Evolutionary conservation across 805 yeast genomes (phyloP).

Genomic region (Yarrowia sp.): DNA sequence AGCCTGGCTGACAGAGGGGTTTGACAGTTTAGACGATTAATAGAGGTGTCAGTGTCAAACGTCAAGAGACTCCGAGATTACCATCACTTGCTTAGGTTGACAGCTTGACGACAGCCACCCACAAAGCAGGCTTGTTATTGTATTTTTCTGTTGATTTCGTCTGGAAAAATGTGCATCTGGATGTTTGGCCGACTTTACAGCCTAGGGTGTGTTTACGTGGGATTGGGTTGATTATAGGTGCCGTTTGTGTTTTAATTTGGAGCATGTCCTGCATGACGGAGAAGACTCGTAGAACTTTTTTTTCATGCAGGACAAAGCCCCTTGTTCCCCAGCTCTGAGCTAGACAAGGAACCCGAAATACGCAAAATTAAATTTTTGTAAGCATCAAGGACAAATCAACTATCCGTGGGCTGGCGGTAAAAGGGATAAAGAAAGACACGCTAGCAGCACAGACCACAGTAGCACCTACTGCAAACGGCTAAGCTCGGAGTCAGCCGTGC

Average conservation of each 20-base stretch:
- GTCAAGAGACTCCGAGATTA: conserved; percentile 10
- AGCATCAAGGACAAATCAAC: neutral
- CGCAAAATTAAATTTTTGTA: neutral
- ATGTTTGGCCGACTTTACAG: neutral
- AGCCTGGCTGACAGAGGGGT: conserved; percentile 23
- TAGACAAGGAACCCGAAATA: neutral
- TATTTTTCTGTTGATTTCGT: neutral
- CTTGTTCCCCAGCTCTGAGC: conserved; percentile 20
- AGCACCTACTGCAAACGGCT: conserved; percentile 20
- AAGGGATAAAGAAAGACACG: conserved; percentile 9
- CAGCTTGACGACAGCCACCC: neutral
- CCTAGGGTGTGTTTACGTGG: neutral
- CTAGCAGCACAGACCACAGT: conserved; percentile 1
- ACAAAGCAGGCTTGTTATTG: neutral
- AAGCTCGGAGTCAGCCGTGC: conserved; percentile 20
- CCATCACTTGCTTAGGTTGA: neutral
- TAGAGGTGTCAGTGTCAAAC: conserved; percentile 9
- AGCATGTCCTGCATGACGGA: conserved; percentile 11
- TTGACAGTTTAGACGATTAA: conserved; percentile 12
- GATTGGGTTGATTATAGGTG: neutral
- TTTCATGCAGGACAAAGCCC: conserved; percentile 1
- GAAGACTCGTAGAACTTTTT: conserved; percentile 25
- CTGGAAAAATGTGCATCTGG: neutral
- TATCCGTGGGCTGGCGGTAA: conserved; percentile 17
- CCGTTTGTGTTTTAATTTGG: neutral